These are phyloP conservation scores for Trichosporon coremiiforme DNA, from an alignment of 1,284 basidiomycete genomes.

Conservation along the genomic window DNA sequence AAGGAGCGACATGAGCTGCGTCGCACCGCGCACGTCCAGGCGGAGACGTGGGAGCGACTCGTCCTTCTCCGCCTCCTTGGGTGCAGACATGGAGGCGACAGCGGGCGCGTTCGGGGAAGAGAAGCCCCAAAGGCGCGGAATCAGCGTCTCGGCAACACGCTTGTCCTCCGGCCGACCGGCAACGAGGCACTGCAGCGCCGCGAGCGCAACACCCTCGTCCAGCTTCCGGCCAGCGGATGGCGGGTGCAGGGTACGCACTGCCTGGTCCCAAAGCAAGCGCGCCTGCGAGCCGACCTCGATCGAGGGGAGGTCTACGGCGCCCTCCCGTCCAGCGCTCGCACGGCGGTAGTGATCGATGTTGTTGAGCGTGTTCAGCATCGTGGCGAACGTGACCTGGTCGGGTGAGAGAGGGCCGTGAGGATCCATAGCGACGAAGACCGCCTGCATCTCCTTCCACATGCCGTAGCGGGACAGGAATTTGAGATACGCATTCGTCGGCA, in stretches of 20 bases:
- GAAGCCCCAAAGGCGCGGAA: conserved; percentile 40
- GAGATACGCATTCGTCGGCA: conserved; percentile 53
- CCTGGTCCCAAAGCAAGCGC: conserved; percentile 42
- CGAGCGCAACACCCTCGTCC: conserved; percentile 41
- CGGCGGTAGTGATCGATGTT: conserved; percentile 27
- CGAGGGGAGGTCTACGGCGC: conserved; percentile 1
- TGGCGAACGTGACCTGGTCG: conserved; percentile 47
- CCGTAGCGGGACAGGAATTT: conserved; percentile 46
- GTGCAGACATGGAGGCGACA: conserved; percentile 14
- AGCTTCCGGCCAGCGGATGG: conserved; percentile 26
- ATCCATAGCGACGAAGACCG: conserved; percentile 46
- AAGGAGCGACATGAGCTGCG: conserved; percentile 34
- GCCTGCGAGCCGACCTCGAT: conserved; percentile 33
- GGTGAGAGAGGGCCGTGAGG: conserved; percentile 41
- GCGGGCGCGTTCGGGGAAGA: conserved; percentile 35
- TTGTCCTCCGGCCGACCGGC: conserved; percentile 41
- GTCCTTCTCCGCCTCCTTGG: conserved; percentile 13
- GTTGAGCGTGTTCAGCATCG: conserved; percentile 39
- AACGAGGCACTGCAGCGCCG: conserved; percentile 38
- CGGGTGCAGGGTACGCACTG: conserved; percentile 35
- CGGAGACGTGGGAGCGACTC: conserved; percentile 26
- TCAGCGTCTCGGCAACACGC: conserved; percentile 36
- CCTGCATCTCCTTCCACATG: conserved; percentile 48
- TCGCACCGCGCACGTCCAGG: conserved; percentile 33
- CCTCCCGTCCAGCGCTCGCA: background rate